Evolutionary conservation across 805 yeast genomes (phyloP).

Genomic region (Isabelozyma gotoi): DNA sequence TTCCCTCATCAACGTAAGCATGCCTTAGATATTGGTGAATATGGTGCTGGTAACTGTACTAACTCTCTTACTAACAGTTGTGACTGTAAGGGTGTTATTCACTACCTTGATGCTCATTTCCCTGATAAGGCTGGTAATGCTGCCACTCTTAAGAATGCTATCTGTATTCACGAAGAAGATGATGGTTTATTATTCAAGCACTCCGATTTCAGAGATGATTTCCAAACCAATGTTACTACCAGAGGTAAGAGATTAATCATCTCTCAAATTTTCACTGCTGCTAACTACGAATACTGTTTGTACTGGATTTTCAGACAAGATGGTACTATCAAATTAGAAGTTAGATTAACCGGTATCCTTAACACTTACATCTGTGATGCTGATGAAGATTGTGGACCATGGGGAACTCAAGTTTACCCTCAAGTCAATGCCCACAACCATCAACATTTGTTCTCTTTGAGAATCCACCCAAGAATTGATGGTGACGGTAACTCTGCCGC

Average conservation of each 20-base stretch:
- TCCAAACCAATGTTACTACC: constrained; percentile 70
- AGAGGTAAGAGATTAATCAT: constrained; percentile 73
- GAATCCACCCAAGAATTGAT: constrained; percentile 79
- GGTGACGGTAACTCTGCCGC: constrained; percentile 79
- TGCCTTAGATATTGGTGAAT: constrained; percentile 84
- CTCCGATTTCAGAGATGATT: constrained; percentile 80
- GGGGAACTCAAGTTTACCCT: constrained; percentile 82
- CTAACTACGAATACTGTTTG: constrained; percentile 81
- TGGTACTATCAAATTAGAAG: constrained; percentile 77
- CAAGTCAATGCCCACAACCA: constrained; percentile 83
- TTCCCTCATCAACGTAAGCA: constrained; percentile 84
- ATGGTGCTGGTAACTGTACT: constrained; percentile 85
- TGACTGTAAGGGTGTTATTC: constrained; percentile 84
- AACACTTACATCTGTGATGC: constrained; percentile 68
- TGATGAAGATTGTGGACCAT: constrained; percentile 67
- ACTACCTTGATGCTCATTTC: constrained; percentile 78
- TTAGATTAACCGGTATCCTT: constrained; percentile 79
- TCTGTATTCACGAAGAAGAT: constrained; percentile 85
- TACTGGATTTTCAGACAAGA: constrained; percentile 84
- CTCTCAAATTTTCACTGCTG: constrained; percentile 83
- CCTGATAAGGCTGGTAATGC: constrained; percentile 68
- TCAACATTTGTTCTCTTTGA: constrained; percentile 77
- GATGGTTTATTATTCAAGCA: constrained; percentile 79
- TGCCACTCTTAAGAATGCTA: constrained; percentile 69
- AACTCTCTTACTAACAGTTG: constrained; percentile 78